Evolutionary conservation across 306 rosid species (phyloP), one percentile per base, ranked within the genome.

Genomic region (Cucurbita argyrosperma): DNA sequence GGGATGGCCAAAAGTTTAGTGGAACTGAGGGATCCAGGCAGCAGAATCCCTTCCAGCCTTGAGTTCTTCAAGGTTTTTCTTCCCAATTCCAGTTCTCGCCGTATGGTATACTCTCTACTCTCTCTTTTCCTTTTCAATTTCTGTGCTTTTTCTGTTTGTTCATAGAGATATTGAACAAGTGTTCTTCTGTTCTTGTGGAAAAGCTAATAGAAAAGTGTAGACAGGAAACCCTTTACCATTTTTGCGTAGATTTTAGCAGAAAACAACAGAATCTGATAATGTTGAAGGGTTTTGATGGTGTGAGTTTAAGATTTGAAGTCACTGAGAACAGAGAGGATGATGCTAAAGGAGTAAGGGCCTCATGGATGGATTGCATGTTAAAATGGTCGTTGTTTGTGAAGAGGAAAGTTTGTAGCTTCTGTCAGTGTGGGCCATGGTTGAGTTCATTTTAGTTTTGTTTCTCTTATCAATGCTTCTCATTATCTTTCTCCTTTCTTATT

Each of bases 21-120:
- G 70, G 37, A 38, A 4, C 0, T 46, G 7, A 23, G 14, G 69
- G 53, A 74, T 26, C 58, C 70, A 14, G 39, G 39, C 50, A 19
- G 62, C 66, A 72, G 53, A 54, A 23, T 26, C 46, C 56, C 50
- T 40, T 54, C 62, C 3, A 16, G n/a, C 42, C 79, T 45, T 21
- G 79, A 76, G 63, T 76, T 76, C 52, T 76, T 76, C 65, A 76
- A 76, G 59, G 64, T 76, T 38, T 76, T 76, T 40, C 65, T 64
- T 38, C 79, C 79, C 38, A 53, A 7, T 38, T 51, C 26, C 16
- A 55, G 70, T 37, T 77, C 75, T 46, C 56, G 11, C 47, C 70
- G 47, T 16, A 23, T 77, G 49, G 80, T 77, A 76, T 43, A 55
- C 46, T 78, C 72, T 70, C 50, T 18, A 42, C n/a, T 68, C 69